Evolutionary conservation across 306 rosid genomes (phyloP).

Genomic region (Trichosanthes truncata): DNA sequence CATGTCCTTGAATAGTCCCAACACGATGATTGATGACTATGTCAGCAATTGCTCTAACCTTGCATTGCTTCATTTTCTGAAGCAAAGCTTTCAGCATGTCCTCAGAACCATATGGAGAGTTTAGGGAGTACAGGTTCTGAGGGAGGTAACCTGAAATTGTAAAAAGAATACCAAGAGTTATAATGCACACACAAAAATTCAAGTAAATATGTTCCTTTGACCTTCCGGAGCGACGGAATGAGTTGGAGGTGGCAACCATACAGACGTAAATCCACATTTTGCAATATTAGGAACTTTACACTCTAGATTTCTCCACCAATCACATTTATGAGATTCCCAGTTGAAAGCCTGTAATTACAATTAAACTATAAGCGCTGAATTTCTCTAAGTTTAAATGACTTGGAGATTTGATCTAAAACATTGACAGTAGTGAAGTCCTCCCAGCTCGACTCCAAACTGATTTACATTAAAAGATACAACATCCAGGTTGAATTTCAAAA

Average conservation of each 20-base stretch:
- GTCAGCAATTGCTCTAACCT: conserved; percentile 79
- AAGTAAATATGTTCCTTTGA: conserved; percentile 11
- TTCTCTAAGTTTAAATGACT: neutral
- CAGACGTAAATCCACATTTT: conserved; percentile 71
- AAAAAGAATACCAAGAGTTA: conserved; percentile 1
- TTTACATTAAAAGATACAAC: neutral
- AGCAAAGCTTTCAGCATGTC: conserved; percentile 54
- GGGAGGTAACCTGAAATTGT: conserved; percentile 66
- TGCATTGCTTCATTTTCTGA: conserved; percentile 59
- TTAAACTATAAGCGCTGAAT: conserved; percentile 2
- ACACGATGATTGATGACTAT: conserved; percentile 80
- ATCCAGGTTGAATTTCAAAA: neutral
- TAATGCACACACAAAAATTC: neutral
- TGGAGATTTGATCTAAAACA: neutral
- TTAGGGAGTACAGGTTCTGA: conserved; percentile 69
- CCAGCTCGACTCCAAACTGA: neutral
- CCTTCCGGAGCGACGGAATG: conserved; percentile 76
- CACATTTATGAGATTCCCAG: conserved; percentile 81
- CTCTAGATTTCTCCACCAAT: conserved; percentile 76
- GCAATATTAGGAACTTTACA: conserved; percentile 64
- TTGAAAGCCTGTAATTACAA: conserved; percentile 57
- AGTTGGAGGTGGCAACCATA: conserved; percentile 90
- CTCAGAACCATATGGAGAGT: conserved; percentile 77
- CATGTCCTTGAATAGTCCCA: conserved; percentile 72
- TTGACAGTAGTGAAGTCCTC: neutral